Evolutionary conservation across 2,329 filamentous ascomycete species (phyloP).

Genomic region (Aureobasidium lini): DNA sequence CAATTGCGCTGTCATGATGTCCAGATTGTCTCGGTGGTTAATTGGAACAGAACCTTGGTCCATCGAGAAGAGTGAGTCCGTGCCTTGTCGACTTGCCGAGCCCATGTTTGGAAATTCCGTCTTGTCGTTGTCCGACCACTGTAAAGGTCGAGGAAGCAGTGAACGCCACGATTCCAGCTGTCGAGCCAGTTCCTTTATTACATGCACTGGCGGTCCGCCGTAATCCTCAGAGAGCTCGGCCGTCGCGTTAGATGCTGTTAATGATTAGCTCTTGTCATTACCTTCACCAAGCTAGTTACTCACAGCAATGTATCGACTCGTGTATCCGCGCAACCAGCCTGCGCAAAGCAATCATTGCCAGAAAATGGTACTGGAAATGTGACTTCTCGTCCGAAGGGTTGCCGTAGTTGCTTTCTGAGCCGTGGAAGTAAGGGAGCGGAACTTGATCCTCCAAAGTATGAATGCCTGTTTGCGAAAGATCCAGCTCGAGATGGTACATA

Average conservation of each 20-base stretch:
- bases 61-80: constrained; percentile 38
- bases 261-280: neutral
- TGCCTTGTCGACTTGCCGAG: constrained; percentile 20
- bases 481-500: constrained; percentile 51
- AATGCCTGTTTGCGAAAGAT: constrained; percentile 49
- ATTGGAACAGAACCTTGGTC: constrained; percentile 39
- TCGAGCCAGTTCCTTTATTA: constrained; percentile 45
- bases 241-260: constrained; percentile 20
- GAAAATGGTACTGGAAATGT: constrained; percentile 52
- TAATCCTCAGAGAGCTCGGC: constrained; percentile 29
- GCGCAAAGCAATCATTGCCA: constrained; percentile 52
- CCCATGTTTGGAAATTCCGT: constrained; percentile 33
- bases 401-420: constrained; percentile 33
- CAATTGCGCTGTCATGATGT: constrained; percentile 50
- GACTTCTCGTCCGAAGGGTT: constrained; percentile 43
- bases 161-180: constrained; percentile 53
- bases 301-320: constrained; percentile 45
- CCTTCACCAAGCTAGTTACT: constrained; percentile 21
- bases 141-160: constrained; percentile 46
- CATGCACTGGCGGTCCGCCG: constrained; percentile 32
- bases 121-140: constrained; percentile 51
- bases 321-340: constrained; percentile 49
- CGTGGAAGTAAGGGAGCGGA: constrained; percentile 47
- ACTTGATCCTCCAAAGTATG: constrained; percentile 47
- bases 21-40: constrained; percentile 46